Base-by-base conservation (phyloP, 805 yeast species). In the Myxozyma mucilagina region DNA sequence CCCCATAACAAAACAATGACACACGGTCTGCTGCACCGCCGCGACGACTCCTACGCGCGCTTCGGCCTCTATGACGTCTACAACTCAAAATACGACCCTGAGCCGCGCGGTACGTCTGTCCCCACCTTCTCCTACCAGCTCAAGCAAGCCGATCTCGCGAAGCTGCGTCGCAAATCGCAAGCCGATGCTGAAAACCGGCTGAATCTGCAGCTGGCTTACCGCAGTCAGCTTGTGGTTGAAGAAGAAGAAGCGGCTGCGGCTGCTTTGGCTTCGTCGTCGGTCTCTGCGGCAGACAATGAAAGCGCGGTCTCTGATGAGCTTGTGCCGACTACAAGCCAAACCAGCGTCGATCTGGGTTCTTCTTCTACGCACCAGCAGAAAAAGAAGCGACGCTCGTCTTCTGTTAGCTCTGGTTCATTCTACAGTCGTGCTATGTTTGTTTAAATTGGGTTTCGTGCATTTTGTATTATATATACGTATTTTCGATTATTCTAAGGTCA, bases 31-130 rank as follows among this genome's bases (percentile, higher is more conserved):
- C 47, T 48, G 34, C 53, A 52, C 52, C 52, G 44, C 54, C 35
- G 44, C 39, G 64, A 60, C 57, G 64, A 60, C 56, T 52, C 55
- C 35, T 54, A 54, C 52, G 48, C 58, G 35, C 59, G 61, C 44
- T 35, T 47, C 48, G 54, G 48, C 56, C 57, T 45, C 44, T 55
- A 53, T 55, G 62, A 57, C 31, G 53, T 58, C 53, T 55, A 56
- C 56, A 55, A 55, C 52, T 50, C 53, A 35, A 59, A 59, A 34
- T 59, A 49, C 59, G 42, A 50, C 56, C 59, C 63, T 13, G 57
- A 44, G 42, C 53, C 63, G 14, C 48, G 50, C 31, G 18, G 47
- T 8, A 11, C 53, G 24, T 42, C 48, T 16, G 53, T 51, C 34
- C 59, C 64, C 35, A 58, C 64, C 14, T 60, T 60, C 53, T 60